These are phyloP conservation scores for Xylaria sp. DNA, from an alignment of 2,329 filamentous ascomycete genomes.

Conservation along the genomic window DNA sequence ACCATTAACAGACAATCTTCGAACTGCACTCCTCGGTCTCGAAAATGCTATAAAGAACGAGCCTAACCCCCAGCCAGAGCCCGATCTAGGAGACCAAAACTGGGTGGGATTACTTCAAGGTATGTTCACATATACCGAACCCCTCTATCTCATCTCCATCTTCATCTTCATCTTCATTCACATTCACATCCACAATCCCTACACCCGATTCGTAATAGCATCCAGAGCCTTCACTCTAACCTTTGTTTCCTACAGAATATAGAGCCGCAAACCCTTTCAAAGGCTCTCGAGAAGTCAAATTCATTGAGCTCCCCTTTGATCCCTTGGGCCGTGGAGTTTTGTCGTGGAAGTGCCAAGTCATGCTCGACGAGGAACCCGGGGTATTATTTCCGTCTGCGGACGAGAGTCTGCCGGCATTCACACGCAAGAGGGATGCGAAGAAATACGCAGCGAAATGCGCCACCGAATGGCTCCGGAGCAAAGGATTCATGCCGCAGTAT, in stretches of 20 bases:
- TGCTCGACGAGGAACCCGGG: slow-evolving; percentile 42
- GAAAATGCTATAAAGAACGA: slow-evolving; percentile 43
- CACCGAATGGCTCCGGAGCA: slow-evolving; percentile 54
- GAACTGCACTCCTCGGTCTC: slow-evolving; percentile 56
- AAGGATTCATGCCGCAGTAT: slow-evolving; percentile 46
- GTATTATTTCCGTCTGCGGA: slow-evolving; percentile 40
- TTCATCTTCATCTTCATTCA: slow-evolving; percentile 1
- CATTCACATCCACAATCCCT: slow-evolving; percentile 9
- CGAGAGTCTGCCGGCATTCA: slow-evolving; percentile 53
- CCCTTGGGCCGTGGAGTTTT: slow-evolving; percentile 26
- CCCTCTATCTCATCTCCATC: slow-evolving; percentile 27
- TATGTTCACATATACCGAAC: slow-evolving; percentile 39
- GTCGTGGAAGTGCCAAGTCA: slow-evolving; percentile 46
- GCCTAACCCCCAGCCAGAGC: slow-evolving; percentile 38
- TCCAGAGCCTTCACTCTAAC: slow-evolving; percentile 39
- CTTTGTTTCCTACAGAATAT: slow-evolving; percentile 49
- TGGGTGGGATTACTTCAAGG: slow-evolving; percentile 56
- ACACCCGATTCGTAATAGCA: not conserved
- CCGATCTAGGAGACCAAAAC: slow-evolving; percentile 49
- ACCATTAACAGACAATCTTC: slow-evolving; percentile 54
- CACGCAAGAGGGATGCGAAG: slow-evolving; percentile 65
- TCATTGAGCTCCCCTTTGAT: slow-evolving; percentile 32
- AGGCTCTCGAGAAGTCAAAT: slow-evolving; percentile 37
- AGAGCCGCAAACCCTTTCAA: slow-evolving; percentile 40
- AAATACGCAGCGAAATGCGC: slow-evolving; percentile 64